These are phyloP conservation scores for Xerocomus minutiporus DNA, from an alignment of 1,284 basidiomycete genomes.

Conservation along the genomic window DNA sequence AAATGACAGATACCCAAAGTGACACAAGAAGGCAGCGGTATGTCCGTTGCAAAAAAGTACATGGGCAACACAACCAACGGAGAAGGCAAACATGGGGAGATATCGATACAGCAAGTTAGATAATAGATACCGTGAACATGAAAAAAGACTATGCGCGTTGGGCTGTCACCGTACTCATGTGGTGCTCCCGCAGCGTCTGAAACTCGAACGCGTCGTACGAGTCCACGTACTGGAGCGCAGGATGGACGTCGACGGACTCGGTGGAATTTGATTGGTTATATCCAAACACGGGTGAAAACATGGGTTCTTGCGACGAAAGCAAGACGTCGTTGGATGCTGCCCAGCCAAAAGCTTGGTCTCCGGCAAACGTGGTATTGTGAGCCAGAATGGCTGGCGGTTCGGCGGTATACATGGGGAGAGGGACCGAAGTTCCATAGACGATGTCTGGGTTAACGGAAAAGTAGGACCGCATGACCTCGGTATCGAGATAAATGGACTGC, in stretches of 20 bases:
- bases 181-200: conserved; percentile 31
- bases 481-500: conserved; percentile 23
- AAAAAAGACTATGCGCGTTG: conserved; percentile 21
- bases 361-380: conserved; percentile 17
- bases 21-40: conserved; percentile 12
- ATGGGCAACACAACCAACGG: conserved; percentile 6
- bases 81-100: background rate
- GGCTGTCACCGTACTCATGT: conserved; percentile 9
- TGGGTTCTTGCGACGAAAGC: conserved; percentile 20
- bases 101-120: conserved; percentile 31
- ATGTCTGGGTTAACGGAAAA: conserved; percentile 17
- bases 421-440: conserved; percentile 12
- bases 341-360: conserved; percentile 14
- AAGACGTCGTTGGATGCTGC: conserved; percentile 12
- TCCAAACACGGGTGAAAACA: conserved; percentile 18
- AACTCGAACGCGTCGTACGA: conserved; percentile 34
- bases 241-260: conserved; percentile 19
- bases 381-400: conserved; percentile 11
- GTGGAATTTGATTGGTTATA: conserved; percentile 21
- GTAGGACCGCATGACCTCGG: conserved; percentile 22
- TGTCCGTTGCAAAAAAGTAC: conserved; percentile 7
- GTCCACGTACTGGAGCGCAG: conserved; percentile 15
- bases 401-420: conserved; percentile 23
- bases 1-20: conserved; percentile 23
- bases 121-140: conserved; percentile 12